phyloP scores from a whole-genome alignment of 2,329 filamentous ascomycete genomes.

The Monilinia aucupariae region DNA sequence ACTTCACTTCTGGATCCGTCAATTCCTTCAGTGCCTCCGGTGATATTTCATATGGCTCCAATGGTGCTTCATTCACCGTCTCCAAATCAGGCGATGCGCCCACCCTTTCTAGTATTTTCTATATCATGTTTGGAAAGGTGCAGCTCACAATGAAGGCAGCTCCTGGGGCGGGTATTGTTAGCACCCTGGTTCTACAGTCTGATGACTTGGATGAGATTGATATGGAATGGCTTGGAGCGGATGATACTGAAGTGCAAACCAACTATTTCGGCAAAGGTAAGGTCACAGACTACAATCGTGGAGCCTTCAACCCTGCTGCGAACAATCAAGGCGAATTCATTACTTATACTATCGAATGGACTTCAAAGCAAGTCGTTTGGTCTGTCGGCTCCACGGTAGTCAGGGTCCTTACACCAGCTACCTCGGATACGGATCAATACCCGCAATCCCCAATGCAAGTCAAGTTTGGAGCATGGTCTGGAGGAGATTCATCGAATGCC shows the following conservation, averaged over 20 bases:
- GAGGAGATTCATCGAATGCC: constrained; percentile 72
- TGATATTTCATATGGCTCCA: constrained; percentile 63
- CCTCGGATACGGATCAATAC: constrained; percentile 70
- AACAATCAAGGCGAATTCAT: constrained; percentile 70
- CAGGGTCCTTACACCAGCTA: constrained; percentile 64
- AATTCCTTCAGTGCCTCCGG: constrained; percentile 71
- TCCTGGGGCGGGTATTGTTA: constrained; percentile 86
- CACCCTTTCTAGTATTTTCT: constrained; percentile 83
- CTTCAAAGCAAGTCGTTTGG: constrained; percentile 77
- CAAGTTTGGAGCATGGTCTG: constrained; percentile 88
- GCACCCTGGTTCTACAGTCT: constrained; percentile 83
- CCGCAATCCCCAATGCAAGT: constrained; percentile 95
- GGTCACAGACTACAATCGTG: constrained; percentile 79
- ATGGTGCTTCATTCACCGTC: constrained; percentile 80
- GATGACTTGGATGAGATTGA: constrained; percentile 95
- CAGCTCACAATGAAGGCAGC: constrained; percentile 81
- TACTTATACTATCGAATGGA: constrained; percentile 93
- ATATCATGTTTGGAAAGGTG: constrained; percentile 98
- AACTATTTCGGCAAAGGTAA: constrained; percentile 97
- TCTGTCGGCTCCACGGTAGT: constrained; percentile 72
- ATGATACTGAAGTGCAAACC: constrained; percentile 73
- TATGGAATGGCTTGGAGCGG: constrained; percentile 87
- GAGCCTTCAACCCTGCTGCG: constrained; percentile 65
- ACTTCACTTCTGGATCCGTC: constrained; percentile 74
- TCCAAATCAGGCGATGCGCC: constrained; percentile 74